phyloP scores from a whole-genome alignment of 2,329 filamentous ascomycete species.

The Arthroderma sp. region DNA sequence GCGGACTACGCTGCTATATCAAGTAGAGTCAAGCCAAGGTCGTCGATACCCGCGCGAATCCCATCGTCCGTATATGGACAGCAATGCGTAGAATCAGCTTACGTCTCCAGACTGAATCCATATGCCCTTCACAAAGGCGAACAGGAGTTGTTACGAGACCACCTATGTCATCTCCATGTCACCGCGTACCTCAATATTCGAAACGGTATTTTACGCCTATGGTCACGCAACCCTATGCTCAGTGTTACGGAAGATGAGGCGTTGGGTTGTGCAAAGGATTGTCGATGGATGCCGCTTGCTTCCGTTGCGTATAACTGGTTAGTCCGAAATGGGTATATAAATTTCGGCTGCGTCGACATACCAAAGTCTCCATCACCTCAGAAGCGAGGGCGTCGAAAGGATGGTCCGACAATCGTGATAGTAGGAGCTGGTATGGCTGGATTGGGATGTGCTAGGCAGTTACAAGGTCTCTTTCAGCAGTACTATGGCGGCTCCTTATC shows the following conservation, averaged over 20 bases:
- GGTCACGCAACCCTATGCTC: slow-evolving; percentile 75
- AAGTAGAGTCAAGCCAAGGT: slow-evolving; percentile 55
- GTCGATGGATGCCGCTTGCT: slow-evolving; percentile 78
- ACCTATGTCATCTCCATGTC: slow-evolving; percentile 78
- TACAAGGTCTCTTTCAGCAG: slow-evolving; percentile 75
- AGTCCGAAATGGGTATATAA: slow-evolving; percentile 82
- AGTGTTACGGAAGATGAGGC: slow-evolving; percentile 75
- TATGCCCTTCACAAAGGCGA: slow-evolving; percentile 79
- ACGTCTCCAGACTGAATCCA: slow-evolving; percentile 78
- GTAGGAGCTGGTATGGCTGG: slow-evolving; percentile 93
- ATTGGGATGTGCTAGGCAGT: slow-evolving; percentile 77
- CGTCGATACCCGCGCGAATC: slow-evolving; percentile 69
- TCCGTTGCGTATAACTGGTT: slow-evolving; percentile 89
- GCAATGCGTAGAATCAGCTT: slow-evolving; percentile 80
- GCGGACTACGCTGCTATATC: slow-evolving; percentile 16
- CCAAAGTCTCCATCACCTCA: slow-evolving; percentile 34
- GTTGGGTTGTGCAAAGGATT: slow-evolving; percentile 76
- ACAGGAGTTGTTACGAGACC: slow-evolving; percentile 63
- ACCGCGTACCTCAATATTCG: slow-evolving; percentile 93
- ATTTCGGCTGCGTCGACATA: slow-evolving; percentile 83
- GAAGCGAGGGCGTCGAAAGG: slow-evolving; percentile 34
- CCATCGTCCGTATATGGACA: slow-evolving; percentile 68
- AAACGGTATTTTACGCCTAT: slow-evolving; percentile 83
- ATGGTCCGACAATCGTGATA: slow-evolving; percentile 64
- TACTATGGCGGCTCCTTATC: slow-evolving; percentile 56